Conservation (phyloP, 805 yeast genomes). For the Candida sonorensis region DNA sequence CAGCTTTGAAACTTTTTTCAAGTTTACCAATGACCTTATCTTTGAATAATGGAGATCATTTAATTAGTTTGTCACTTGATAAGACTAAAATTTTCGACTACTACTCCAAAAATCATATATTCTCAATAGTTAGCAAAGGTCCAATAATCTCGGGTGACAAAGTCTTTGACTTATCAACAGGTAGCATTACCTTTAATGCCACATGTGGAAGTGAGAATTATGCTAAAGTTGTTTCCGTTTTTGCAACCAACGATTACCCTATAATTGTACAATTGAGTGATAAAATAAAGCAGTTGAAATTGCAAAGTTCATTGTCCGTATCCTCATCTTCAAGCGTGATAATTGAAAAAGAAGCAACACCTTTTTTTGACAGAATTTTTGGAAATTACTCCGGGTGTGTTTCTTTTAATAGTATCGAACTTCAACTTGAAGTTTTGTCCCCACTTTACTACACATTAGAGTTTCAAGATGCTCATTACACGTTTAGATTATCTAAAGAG, state of each 20-base stretch:
- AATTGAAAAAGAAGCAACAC: too few species aligned
- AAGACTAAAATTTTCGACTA: constrained; percentile 9
- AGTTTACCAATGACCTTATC: constrained; percentile 18
- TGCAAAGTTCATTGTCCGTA: too few species aligned
- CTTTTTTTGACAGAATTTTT: constrained; percentile 1
- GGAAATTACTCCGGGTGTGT: constrained; percentile 4
- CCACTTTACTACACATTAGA: constrained; percentile 15
- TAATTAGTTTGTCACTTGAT: constrained; percentile 4
- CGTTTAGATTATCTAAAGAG: constrained; percentile 6
- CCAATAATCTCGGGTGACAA: constrained; percentile 17
- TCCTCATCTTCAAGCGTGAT: too few species aligned
- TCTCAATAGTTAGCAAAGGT: constrained; percentile 17
- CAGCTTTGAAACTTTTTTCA: constrained; percentile 11
- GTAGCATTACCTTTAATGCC: constrained; percentile 9
- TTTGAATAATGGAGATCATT: constrained; percentile 2
- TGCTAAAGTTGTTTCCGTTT: constrained; percentile 12
- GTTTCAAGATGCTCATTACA: constrained; percentile 6
- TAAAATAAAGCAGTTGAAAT: neutral
- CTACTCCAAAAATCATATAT: constrained; percentile 6
- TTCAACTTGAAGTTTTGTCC: constrained; percentile 9
- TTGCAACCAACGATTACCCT: constrained; percentile 19
- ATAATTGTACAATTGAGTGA: constrained; percentile 15
- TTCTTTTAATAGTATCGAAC: constrained; percentile 5
- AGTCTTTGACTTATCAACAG: constrained; percentile 10
- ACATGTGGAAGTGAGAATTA: constrained; percentile 18